Base-by-base conservation (phyloP, 805 yeast genomes). In the Pichia thaimueangensis region DNA sequence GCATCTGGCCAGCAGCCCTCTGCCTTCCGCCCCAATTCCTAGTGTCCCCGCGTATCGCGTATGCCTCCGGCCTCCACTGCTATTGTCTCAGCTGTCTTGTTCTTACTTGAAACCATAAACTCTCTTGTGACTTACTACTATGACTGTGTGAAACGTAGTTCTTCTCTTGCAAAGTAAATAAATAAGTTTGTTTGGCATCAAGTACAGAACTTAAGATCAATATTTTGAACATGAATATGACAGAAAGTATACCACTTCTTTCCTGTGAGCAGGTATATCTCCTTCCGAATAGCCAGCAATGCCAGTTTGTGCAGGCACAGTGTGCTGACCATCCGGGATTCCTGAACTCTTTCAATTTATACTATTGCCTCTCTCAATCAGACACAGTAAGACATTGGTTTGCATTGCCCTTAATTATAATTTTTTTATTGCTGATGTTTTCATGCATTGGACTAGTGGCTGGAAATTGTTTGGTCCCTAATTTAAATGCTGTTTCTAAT, bases 381-480 rank as follows among this genome's bases (percentile, higher is more conserved):
- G 35, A 39, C 3, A 12, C 33, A 0, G 37, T 47, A 5, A 39
- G 58, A 35, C 40, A 42, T 6, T 34, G 53, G 37, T 21, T 59
- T 1, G 35, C 52, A 3, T 35, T 62, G 2, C 63, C 65, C 1
- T 3, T 51, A 3, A 31, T 56, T 1, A 16, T 43, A 0, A 6
- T 48, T 1, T 37, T 58, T 9, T 41, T 62, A 28, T 28, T 70
- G 1, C 54, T 71, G 2, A 58, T 82, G 31, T 86, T 89, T 50
- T 62, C 76, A 12, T 67, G 80, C 0, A 69, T 93, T 41, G 96
- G 96, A 0, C 56, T 84, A 5, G 79, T 93, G 1, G 95, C 97
- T 0, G 80, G 91, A 11, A 89, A 86, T 52, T 86, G 73, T 55
- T 62, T 91, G 35, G 83, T 95, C 39, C 95, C 96, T 2, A 88